Conservation (phyloP, 2,329 filamentous ascomycete genomes). For the Zarea fungicola region DNA sequence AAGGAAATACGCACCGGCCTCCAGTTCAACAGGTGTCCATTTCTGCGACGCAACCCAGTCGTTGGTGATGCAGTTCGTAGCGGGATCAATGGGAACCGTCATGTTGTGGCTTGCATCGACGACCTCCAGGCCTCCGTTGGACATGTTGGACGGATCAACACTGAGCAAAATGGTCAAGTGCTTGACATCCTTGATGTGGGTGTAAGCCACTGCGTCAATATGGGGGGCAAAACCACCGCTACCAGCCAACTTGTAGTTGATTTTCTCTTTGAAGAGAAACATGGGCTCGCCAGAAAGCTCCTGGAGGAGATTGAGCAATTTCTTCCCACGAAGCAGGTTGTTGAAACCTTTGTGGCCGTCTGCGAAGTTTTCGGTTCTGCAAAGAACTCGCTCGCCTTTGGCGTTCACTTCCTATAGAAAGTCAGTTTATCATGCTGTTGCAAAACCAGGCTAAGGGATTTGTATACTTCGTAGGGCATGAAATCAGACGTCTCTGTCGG, state of each 20-base stretch:
- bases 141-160: conserved; percentile 15
- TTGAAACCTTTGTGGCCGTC: conserved; percentile 17
- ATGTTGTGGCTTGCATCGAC: conserved; percentile 16
- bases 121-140: conserved; percentile 17
- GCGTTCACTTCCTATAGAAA: conserved; percentile 15
- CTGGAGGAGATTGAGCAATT: conserved; percentile 14
- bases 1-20: conserved; percentile 11
- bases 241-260: conserved; percentile 19
- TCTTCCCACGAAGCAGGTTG: conserved; percentile 15
- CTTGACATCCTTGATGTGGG: conserved; percentile 18
- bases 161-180: conserved; percentile 18
- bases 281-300: conserved; percentile 17
- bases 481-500: conserved; percentile 15
- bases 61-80: conserved; percentile 16
- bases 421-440: neutral
- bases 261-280: conserved; percentile 19
- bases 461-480: conserved; percentile 14
- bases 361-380: conserved; percentile 18
- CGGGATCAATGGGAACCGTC: conserved; percentile 15
- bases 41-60: conserved; percentile 13
- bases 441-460: neutral
- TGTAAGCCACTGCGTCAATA: conserved; percentile 20
- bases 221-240: conserved; percentile 20
- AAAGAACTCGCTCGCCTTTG: conserved; percentile 16
- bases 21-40: conserved; percentile 17